phyloP scores from a whole-genome alignment of 352 stramenopile genomes.

The Sclerospora graminicola region DNA sequence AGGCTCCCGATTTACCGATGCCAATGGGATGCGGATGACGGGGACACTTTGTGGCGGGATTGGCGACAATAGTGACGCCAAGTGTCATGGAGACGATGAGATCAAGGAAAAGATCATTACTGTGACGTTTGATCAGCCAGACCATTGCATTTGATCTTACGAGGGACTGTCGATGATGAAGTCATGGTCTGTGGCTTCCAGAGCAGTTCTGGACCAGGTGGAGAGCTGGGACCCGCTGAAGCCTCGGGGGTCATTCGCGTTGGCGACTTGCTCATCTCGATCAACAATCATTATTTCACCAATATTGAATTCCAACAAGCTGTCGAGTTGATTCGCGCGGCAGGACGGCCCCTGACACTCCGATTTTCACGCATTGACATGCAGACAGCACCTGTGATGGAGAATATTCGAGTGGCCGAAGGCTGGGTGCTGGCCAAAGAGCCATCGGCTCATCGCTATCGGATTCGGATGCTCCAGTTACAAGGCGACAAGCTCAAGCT shows the following conservation, averaged over 20 bases:
- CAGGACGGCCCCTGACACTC: conserved; percentile 61
- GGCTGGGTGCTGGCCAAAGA: conserved; percentile 84
- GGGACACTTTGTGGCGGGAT: conserved; percentile 23
- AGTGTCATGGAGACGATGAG: conserved; percentile 52
- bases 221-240: conserved; percentile 40
- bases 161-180: conserved; percentile 80
- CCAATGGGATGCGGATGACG: conserved; percentile 73
- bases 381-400: conserved; percentile 13
- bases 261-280: conserved; percentile 76
- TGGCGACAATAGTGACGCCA: conserved; percentile 27
- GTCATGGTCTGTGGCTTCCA: conserved; percentile 84
- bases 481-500: conserved; percentile 68
- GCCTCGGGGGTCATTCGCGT: conserved; percentile 66
- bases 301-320: conserved; percentile 79
- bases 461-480: conserved; percentile 78
- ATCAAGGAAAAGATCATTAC: conserved; percentile 84
- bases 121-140: conserved; percentile 79
- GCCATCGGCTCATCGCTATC: conserved; percentile 53
- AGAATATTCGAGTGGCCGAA: conserved; percentile 51
- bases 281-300: conserved; percentile 83
- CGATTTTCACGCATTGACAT: conserved; percentile 73
- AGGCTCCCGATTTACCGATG: conserved; percentile 66
- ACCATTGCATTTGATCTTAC: conserved; percentile 55
- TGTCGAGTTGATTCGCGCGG: conserved; percentile 62
- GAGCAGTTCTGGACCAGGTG: conserved; percentile 16